A percentile compares a stretch with the other conserved stretches of the same genome.
These are phyloP conservation scores for Ceratobasidium sp. DNA, from an alignment of 1,284 basidiomycete genomes.

Conservation along the genomic window DNA sequence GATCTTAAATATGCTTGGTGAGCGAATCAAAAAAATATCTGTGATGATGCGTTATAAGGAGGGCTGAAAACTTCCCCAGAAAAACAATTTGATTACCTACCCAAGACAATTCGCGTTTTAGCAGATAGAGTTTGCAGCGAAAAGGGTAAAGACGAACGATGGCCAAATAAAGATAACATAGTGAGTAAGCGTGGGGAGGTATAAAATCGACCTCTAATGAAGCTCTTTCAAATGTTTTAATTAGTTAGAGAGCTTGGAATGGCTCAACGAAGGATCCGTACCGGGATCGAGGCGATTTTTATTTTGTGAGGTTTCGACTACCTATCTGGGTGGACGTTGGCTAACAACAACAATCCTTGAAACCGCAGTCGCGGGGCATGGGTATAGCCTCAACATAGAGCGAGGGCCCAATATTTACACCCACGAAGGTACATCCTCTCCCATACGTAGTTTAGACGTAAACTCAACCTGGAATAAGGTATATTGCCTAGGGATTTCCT, in stretches of 20 bases:
- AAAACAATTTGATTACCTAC: conserved; percentile 2
- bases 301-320: conserved; percentile 2
- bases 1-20: conserved; percentile 19
- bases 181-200: neutral
- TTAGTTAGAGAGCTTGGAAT: conserved; percentile 24
- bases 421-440: neutral
- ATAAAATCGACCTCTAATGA: neutral
- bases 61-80: no score
- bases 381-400: neutral
- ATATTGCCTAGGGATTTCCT: conserved; percentile 26
- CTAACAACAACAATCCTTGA: neutral
- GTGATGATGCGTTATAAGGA: no score
- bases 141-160: conserved; percentile 2
- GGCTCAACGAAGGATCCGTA: conserved; percentile 5
- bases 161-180: conserved; percentile 38
- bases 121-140: neutral
- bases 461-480: neutral
- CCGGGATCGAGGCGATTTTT: conserved; percentile 21
- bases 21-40: neutral
- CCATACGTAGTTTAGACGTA: neutral
- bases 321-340: no score
- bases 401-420: neutral
- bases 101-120: conserved; percentile 24
- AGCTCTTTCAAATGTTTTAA: neutral
- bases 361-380: conserved; percentile 33